Percentiles rank a stretch among this genome's conserved stretches.
Conservation (phyloP, 441 rosid genomes). For the Rhodomyrtus psidioides region DNA sequence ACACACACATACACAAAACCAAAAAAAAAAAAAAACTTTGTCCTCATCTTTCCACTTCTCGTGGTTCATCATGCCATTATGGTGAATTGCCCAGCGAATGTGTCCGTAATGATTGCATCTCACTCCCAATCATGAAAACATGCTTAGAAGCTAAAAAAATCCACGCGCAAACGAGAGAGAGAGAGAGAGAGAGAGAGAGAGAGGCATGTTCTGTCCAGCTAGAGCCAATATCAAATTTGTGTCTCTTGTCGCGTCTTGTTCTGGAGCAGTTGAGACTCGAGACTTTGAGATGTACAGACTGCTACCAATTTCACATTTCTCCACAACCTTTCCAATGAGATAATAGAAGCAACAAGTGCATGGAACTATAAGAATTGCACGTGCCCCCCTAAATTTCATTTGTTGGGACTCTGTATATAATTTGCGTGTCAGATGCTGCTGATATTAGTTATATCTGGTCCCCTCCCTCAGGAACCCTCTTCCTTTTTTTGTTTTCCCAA, state of each 20-base stretch:
- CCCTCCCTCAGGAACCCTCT: background rate
- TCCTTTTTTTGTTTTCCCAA: background rate
- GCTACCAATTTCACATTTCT: background rate
- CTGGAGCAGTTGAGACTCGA: background rate
- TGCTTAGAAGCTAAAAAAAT: slow-evolving; percentile 67
- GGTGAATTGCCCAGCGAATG: slow-evolving; percentile 2
- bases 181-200: background rate
- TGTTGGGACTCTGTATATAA: background rate
- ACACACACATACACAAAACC: too few relatives aligned
- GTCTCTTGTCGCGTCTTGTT: slow-evolving; percentile 8
- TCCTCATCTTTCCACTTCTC: background rate
- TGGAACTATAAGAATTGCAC: background rate
- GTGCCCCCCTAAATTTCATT: background rate
- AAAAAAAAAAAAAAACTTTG: background rate
- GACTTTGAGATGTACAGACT: background rate
- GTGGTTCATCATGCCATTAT: background rate
- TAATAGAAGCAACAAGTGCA: background rate
- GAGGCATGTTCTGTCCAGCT: slow-evolving; percentile 9
- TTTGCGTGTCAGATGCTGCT: background rate
- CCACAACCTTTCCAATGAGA: background rate
- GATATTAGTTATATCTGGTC: background rate
- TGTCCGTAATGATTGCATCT: slow-evolving; percentile 17
- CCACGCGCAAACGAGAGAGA: background rate
- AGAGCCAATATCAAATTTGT: slow-evolving; percentile 9
- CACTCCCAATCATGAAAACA: slow-evolving; percentile 52